Evolutionary conservation across 495 filamentous ascomycete species (phyloP), one percentile per base, ranked within the genome.

Genomic region (Choiromyces venosus): DNA sequence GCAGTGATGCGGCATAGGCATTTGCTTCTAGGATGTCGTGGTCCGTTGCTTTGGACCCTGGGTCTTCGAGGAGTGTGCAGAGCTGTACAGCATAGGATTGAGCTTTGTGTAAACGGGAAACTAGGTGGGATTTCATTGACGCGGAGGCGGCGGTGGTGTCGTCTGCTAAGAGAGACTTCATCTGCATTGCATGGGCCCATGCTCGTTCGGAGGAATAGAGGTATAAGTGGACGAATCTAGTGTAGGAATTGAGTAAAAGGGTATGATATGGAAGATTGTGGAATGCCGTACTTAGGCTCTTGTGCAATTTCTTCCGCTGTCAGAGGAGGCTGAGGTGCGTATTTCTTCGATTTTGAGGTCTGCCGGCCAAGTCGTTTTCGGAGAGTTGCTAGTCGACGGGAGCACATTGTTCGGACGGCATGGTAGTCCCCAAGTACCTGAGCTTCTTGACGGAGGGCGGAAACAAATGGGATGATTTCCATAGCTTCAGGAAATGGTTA

Each of bases 151-250:
- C 89, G 82, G 92, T 90, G 42, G 87, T 86, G 75, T 94, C 93
- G 77, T 92, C 88, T 56, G 92, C 87, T 81, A 96, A 91, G 35
- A 88, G 83, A 8, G 93, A 88, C 82, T 97, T 97, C 87, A 97
- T 92, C 76, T 91, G 87, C 93, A 97, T 95, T 68, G 94, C 96
- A 81, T 97, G 90, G 1, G 96, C 96, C 93, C 96, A 98, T 69
- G 96, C 92, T 76, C 96, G 88, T 84, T 99, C 96, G 72, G 93
- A 88, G 40, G 89, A 90, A 76, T 97, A 88, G 70, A 99, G 87
- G 61, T 94, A 86, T 61, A 96, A 87, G 73, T 92, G 86, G 52
- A 91, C 88, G 81, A 90, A 94, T 79, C 94, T 97, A 72, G 37
- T 68, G 72, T 61, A 19, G 36, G 70, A 36, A 72, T 84, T 71